Conservation (phyloP, 768 basidiomycete species). For the Panaeolus papilionaceus region DNA sequence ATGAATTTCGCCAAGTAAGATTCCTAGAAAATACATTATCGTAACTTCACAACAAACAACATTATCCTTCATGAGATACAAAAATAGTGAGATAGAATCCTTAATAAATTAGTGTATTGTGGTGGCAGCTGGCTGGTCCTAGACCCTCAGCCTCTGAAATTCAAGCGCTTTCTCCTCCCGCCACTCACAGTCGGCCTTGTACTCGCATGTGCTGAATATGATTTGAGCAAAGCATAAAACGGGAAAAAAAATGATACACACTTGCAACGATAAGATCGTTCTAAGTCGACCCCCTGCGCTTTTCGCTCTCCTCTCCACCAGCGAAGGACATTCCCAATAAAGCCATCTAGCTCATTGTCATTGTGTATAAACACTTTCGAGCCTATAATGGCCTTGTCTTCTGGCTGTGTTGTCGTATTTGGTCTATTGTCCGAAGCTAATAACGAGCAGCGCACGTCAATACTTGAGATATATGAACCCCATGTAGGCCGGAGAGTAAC, state of each 20-base stretch:
- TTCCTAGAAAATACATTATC: background rate
- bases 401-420: background rate
- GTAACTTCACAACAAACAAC: background rate
- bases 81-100: background rate
- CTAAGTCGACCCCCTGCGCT: slow-evolving; percentile 71
- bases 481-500: background rate
- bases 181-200: slow-evolving; percentile 82
- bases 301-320: slow-evolving; percentile 82
- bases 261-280: slow-evolving; percentile 69
- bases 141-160: slow-evolving; percentile 19
- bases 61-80: background rate
- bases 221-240: slow-evolving; percentile 7
- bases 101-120: background rate
- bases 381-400: slow-evolving; percentile 60
- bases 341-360: slow-evolving; percentile 52
- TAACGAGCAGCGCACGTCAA: background rate
- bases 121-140: background rate
- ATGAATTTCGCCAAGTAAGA: no score
- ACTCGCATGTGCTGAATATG: slow-evolving; percentile 69
- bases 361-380: slow-evolving; percentile 64
- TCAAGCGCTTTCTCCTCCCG: slow-evolving; percentile 60
- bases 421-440: background rate
- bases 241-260: slow-evolving; percentile 42
- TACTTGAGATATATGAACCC: background rate
- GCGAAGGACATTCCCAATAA: slow-evolving; percentile 59